A percentile compares a stretch with the other conserved stretches of the same genome.
Conservation (phyloP, 768 basidiomycete genomes). For the Hydnomerulius pinastri region DNA sequence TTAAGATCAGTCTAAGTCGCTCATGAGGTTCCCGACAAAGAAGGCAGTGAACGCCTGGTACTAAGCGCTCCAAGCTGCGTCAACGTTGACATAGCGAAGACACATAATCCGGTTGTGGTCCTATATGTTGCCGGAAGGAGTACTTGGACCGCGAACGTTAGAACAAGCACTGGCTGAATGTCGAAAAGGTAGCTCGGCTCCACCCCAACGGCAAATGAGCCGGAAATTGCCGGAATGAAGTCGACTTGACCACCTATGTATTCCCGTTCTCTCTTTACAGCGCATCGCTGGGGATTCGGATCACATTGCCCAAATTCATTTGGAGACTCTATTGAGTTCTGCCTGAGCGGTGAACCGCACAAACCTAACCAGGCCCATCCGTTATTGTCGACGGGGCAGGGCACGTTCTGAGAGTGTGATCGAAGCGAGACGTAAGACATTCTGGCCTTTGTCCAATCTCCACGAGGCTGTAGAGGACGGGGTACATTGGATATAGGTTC, state of each 20-base stretch:
- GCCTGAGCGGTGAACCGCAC: slow-evolving; percentile 8
- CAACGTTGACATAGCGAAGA: no score
- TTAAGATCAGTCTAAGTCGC: no score
- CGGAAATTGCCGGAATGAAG: background rate
- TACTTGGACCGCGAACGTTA: no score
- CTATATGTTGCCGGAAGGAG: no score
- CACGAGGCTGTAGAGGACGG: background rate
- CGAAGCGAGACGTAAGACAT: slow-evolving; percentile 15
- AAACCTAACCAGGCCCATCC: background rate
- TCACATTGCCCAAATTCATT: background rate
- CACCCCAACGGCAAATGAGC: background rate
- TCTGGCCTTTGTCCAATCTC: background rate
- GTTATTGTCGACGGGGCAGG: slow-evolving; percentile 11
- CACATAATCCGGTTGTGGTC: background rate
- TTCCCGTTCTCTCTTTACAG: background rate
- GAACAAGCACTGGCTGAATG: no score
- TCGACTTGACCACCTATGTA: background rate
- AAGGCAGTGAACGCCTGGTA: no score
- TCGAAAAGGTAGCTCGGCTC: background rate
- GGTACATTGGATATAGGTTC: background rate
- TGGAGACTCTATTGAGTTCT: slow-evolving; percentile 8
- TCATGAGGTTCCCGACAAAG: no score
- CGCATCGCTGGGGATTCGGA: background rate
- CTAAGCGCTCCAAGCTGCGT: no score
- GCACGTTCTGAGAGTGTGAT: slow-evolving; percentile 15